Percentiles rank a stretch among this genome's conserved stretches.
phyloP scores from a whole-genome alignment of 805 yeast species.

The Lipomyces starkeyi region DNA sequence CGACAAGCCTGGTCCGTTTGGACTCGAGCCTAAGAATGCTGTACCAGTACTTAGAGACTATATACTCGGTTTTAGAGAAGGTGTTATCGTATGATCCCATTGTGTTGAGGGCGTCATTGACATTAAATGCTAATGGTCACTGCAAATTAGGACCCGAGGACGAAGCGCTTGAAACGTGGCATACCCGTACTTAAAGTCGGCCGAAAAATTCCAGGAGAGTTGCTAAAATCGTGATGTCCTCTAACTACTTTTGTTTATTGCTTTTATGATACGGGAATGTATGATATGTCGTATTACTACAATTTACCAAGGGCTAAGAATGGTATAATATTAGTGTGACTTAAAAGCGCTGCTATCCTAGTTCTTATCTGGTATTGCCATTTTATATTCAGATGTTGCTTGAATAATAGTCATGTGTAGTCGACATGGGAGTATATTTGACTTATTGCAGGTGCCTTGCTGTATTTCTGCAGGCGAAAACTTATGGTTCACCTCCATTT shows the following conservation, averaged over 20 bases:
- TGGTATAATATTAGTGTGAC: too few relatives aligned
- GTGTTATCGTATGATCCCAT: constrained; percentile 25
- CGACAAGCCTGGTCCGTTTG: constrained; percentile 21
- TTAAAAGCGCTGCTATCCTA: too few relatives aligned
- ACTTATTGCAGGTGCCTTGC: too few relatives aligned
- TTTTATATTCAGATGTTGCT: too few relatives aligned
- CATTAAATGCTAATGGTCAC: not conserved
- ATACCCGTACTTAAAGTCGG: constrained; percentile 31
- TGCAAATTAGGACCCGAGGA: constrained; percentile 20
- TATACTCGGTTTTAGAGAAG: constrained; percentile 32
- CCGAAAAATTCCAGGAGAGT: constrained; percentile 29
- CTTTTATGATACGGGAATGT: not conserved
- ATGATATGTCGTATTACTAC: not conserved
- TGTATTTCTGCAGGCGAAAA: too few relatives aligned
- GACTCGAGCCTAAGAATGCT: constrained; percentile 22
- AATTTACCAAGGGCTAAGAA: too few relatives aligned
- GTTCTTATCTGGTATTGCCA: too few relatives aligned
- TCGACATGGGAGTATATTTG: not conserved
- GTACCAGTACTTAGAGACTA: constrained; percentile 32
- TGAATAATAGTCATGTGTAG: too few relatives aligned
- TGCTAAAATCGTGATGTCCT: not conserved
- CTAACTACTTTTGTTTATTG: not conserved
- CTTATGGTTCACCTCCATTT: too few relatives aligned
- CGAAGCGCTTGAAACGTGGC: constrained; percentile 28
- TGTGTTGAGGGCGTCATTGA: not conserved